Evolutionary conservation across 23 red algal genomes (phyloP).

Genomic region (Chondrus crispus): DNA sequence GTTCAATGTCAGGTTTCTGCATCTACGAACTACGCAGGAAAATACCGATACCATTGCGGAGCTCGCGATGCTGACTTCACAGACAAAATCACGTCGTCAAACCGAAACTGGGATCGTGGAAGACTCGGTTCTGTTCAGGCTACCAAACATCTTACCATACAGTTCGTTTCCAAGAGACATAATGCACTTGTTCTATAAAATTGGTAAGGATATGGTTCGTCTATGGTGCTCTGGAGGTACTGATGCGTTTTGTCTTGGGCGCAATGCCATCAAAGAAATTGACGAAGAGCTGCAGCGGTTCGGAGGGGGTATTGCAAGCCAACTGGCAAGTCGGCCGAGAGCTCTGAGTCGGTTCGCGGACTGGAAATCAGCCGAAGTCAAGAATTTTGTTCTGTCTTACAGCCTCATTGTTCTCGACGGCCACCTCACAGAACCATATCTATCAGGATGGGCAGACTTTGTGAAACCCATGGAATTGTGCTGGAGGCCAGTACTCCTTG

Average conservation of each 20-base stretch:
- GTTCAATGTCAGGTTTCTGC: not conserved
- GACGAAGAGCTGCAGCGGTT: not conserved
- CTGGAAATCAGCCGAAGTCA: not conserved
- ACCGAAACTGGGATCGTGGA: not conserved
- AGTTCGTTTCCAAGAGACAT: not conserved
- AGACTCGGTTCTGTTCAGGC: not conserved
- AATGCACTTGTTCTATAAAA: conserved; percentile 14
- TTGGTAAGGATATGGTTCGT: conserved; percentile 11
- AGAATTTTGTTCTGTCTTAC: not conserved
- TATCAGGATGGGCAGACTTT: not conserved
- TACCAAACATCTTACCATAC: not conserved
- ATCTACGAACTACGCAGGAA: not conserved
- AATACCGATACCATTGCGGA: not conserved
- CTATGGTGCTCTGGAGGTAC: not conserved
- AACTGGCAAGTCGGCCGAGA: not conserved
- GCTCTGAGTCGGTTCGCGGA: not conserved
- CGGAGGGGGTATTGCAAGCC: not conserved
- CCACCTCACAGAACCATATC: not conserved
- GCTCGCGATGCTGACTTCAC: not conserved
- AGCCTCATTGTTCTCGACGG: not conserved
- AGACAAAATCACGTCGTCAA: not conserved
- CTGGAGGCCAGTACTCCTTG: not conserved
- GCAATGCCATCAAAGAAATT: not conserved
- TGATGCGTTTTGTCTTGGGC: not conserved
- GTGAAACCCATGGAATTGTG: not conserved